These are phyloP conservation scores for Parascedosporium putredinis DNA, from an alignment of 2,329 filamentous ascomycete genomes.

Conservation along the genomic window DNA sequence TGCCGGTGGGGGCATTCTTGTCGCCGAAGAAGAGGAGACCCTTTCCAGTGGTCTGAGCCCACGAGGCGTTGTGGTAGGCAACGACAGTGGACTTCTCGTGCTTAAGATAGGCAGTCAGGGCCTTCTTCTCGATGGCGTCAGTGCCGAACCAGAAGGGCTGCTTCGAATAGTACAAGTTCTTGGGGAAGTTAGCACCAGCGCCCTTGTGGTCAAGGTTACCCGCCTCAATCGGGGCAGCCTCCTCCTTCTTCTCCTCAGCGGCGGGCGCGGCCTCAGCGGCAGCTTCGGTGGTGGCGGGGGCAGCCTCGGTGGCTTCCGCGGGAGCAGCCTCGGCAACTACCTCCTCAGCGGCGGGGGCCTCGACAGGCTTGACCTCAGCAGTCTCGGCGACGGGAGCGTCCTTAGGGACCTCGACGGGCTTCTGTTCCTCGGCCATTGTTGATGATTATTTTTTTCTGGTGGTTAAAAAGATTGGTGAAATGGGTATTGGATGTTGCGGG, in stretches of 20 bases:
- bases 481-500: constrained; percentile 9
- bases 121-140: constrained; percentile 63
- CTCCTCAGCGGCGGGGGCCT: constrained; percentile 26
- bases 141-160: constrained; percentile 83
- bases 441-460: constrained; percentile 22
- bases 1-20: constrained; percentile 69
- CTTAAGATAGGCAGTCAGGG: constrained; percentile 68
- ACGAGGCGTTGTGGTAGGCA: constrained; percentile 71
- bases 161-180: constrained; percentile 85
- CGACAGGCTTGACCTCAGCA: constrained; percentile 10
- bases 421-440: constrained; percentile 64
- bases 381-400: constrained; percentile 30
- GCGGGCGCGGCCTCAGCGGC: constrained; percentile 27
- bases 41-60: constrained; percentile 90
- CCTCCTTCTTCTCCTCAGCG: constrained; percentile 30
- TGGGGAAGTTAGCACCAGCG: constrained; percentile 69
- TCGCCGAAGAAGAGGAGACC: constrained; percentile 87
- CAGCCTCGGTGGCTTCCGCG: constrained; percentile 27
- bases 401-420: constrained; percentile 51
- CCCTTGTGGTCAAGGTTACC: constrained; percentile 85
- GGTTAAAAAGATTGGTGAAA: no score
- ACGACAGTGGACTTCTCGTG: constrained; percentile 71
- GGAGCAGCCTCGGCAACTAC: constrained; percentile 34
- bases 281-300: constrained; percentile 27
- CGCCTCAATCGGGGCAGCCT: constrained; percentile 65